A percentile compares a stretch with the other conserved stretches of the same genome.
Conservation (phyloP, 371 early-diverging fungal genomes). For the Mucor plumbeus region DNA sequence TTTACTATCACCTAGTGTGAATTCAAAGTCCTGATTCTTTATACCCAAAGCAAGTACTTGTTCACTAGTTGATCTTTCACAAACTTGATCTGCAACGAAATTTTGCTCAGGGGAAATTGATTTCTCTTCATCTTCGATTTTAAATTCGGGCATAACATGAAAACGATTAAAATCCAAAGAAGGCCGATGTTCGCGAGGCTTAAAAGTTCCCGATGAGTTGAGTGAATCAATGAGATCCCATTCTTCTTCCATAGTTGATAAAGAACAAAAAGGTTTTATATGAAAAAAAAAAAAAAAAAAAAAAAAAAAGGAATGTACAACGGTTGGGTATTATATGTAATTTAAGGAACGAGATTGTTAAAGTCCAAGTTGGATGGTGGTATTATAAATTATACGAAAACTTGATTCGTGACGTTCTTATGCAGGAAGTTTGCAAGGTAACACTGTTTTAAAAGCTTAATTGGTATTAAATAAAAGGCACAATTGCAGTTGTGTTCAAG, state of each 20-base stretch:
- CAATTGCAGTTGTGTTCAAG: background rate
- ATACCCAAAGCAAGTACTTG: background rate
- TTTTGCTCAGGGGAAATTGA: background rate
- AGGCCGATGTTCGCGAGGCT: background rate
- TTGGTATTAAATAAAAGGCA: background rate
- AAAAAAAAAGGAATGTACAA: constrained; percentile 1
- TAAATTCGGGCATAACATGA: background rate
- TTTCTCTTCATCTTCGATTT: background rate
- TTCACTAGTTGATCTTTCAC: background rate
- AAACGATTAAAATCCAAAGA: constrained; percentile 12
- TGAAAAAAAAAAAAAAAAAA: too few relatives aligned
- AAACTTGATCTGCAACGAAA: background rate
- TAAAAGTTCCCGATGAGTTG: constrained; percentile 1
- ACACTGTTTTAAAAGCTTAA: background rate
- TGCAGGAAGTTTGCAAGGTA: background rate
- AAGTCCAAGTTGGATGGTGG: constrained; percentile 8
- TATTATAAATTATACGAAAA: background rate
- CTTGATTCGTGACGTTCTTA: too few relatives aligned
- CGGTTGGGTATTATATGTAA: background rate
- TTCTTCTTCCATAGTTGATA: constrained; percentile 15
- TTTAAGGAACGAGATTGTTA: constrained; percentile 8
- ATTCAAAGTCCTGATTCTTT: constrained; percentile 1
- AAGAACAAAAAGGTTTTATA: background rate
- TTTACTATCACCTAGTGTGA: constrained; percentile 13
- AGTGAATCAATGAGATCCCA: constrained; percentile 18